Evolutionary conservation across 495 filamentous ascomycete species (phyloP).

Genomic region (Sabuloglossum arenarium): DNA sequence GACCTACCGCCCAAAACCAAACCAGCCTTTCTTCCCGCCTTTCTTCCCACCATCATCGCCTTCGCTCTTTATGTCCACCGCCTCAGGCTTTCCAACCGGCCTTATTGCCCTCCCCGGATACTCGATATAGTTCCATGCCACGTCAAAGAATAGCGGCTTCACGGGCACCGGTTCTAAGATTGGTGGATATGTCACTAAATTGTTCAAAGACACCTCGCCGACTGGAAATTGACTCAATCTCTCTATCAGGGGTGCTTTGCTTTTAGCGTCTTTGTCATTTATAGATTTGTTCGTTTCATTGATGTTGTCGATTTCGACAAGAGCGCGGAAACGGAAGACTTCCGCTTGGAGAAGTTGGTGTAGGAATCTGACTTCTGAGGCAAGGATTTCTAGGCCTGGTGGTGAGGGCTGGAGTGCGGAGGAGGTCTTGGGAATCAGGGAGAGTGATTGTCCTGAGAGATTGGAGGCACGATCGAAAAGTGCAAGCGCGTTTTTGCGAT

Average conservation of each 20-base stretch:
- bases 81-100: constrained; percentile 12
- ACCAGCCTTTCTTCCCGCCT: constrained; percentile 64
- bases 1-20: constrained; percentile 58
- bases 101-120: constrained; percentile 46
- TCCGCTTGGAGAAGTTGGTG: constrained; percentile 38
- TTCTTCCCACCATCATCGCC: constrained; percentile 19
- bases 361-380: constrained; percentile 32
- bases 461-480: constrained; percentile 50
- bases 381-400: constrained; percentile 39
- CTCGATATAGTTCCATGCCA: constrained; percentile 94
- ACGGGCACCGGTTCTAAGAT: constrained; percentile 66
- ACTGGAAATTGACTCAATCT: constrained; percentile 52
- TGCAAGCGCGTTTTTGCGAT: constrained; percentile 65
- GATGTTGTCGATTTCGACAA: constrained; percentile 57
- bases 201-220: constrained; percentile 38
- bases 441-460: constrained; percentile 22
- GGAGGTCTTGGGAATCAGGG: constrained; percentile 18
- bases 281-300: constrained; percentile 12
- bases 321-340: constrained; percentile 54
- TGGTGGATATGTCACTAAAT: constrained; percentile 75
- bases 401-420: constrained; percentile 19
- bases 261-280: constrained; percentile 13
- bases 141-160: constrained; percentile 90
- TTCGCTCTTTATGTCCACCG: constrained; percentile 1
- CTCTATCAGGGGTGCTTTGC: constrained; percentile 38